Evolutionary conservation across 148 eudicot species (phyloP).

Genomic region (Rheum nobile): DNA sequence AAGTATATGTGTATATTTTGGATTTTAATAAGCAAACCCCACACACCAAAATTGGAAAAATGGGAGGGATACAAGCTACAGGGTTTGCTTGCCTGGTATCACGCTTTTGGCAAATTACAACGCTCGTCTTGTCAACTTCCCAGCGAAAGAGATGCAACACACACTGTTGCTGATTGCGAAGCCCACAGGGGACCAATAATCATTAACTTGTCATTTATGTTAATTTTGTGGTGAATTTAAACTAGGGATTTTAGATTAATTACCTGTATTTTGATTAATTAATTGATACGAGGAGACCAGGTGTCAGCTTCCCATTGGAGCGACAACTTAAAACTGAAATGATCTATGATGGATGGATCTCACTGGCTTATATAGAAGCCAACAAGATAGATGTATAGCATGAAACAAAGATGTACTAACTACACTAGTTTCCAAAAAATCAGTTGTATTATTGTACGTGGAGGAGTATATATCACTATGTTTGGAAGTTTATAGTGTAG

Average conservation of each 20-base stretch:
- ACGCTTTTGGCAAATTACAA: not conserved
- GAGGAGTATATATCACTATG: no score
- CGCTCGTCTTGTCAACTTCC: not conserved
- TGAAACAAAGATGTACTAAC: no score
- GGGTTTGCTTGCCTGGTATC: not conserved
- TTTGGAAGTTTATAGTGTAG: no score
- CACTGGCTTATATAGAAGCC: no score
- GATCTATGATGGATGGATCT: no score
- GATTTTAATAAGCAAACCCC: not conserved
- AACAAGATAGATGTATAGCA: no score
- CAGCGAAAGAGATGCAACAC: conserved; percentile 3
- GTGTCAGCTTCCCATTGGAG: conserved; percentile 6
- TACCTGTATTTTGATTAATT: not conserved
- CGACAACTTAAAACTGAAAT: not conserved
- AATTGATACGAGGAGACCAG: not conserved
- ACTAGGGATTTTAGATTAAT: not conserved
- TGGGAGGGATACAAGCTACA: conserved; percentile 7
- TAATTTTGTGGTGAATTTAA: not conserved
- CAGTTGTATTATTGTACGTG: no score
- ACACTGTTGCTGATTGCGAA: not conserved
- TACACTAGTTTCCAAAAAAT: no score
- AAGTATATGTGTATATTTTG: not conserved
- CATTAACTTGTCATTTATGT: not conserved
- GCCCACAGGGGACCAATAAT: not conserved
- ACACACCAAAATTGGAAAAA: not conserved